Evolutionary conservation across 768 basidiomycete genomes (phyloP).

Genomic region (Pulveroboletus sp.): DNA sequence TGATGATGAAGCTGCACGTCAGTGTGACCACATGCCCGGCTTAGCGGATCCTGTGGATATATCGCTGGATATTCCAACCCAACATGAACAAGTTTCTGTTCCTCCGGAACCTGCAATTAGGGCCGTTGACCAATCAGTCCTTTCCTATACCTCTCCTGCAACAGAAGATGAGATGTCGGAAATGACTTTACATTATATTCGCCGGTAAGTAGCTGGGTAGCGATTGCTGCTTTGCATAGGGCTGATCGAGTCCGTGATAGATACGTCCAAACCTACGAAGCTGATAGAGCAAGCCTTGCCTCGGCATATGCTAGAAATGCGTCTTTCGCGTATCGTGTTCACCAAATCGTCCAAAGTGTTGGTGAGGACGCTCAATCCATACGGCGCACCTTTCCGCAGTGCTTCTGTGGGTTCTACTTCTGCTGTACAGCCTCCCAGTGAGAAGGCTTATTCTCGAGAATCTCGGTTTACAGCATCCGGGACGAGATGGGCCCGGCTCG

Average conservation of each 20-base stretch:
- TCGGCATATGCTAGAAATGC: constrained; percentile 29
- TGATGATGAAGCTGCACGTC: neutral
- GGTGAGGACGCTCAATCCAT: neutral
- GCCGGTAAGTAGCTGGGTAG: constrained; percentile 19
- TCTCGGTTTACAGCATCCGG: constrained; percentile 13
- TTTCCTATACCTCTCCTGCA: neutral
- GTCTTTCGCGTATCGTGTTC: constrained; percentile 30
- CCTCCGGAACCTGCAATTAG: neutral
- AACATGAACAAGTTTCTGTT: neutral
- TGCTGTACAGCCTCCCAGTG: neutral
- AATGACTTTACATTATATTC: constrained; percentile 30
- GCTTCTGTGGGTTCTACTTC: constrained; percentile 16
- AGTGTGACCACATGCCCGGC: neutral
- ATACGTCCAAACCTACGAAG: constrained; percentile 31
- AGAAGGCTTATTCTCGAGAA: neutral
- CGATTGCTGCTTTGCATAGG: neutral
- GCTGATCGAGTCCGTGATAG: constrained; percentile 14
- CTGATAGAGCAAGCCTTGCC: constrained; percentile 31
- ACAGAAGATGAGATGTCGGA: constrained; percentile 25
- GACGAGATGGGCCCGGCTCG: constrained; percentile 23
- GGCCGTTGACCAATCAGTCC: neutral
- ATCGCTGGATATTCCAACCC: neutral
- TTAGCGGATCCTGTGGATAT: neutral
- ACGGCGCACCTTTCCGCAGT: neutral
- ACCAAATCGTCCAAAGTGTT: constrained; percentile 7